Evolutionary conservation across 1,139 yeast species (phyloP).

Genomic region (Sugiyamaella novakii): DNA sequence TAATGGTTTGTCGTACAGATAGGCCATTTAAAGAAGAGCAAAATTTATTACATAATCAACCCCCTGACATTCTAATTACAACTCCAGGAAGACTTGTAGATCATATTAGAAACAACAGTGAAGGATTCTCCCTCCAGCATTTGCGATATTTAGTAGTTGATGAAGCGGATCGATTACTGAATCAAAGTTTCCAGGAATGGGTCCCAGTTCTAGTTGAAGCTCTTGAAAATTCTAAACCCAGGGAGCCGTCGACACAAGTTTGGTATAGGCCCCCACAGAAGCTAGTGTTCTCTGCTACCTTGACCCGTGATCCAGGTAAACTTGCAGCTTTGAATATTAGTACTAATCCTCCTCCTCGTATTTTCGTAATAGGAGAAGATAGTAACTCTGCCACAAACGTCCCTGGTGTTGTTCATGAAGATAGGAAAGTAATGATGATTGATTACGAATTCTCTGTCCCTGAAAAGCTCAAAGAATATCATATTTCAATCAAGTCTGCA

Average conservation of each 20-base stretch:
- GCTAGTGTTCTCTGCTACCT: conserved; percentile 87
- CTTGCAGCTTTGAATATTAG: conserved; percentile 65
- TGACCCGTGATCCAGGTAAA: conserved; percentile 91
- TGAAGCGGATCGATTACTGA: conserved; percentile 90
- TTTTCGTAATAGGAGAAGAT: conserved; percentile 60
- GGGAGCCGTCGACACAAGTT: conserved; percentile 18
- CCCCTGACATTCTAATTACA: conserved; percentile 77
- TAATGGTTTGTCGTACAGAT: conserved; percentile 55
- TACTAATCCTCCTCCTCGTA: conserved; percentile 67
- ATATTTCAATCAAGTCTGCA: conserved; percentile 36
- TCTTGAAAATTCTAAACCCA: conserved; percentile 42
- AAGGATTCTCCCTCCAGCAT: conserved; percentile 46
- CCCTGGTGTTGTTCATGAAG: conserved; percentile 29
- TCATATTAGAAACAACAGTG: conserved; percentile 54
- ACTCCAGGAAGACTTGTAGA: conserved; percentile 97
- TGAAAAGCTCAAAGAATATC: conserved; percentile 39
- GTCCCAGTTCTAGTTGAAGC: conserved; percentile 62
- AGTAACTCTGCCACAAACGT: conserved; percentile 33
- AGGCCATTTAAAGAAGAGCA: conserved; percentile 70
- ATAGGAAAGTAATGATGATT: conserved; percentile 43
- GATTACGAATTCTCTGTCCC: conserved; percentile 54
- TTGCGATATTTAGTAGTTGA: conserved; percentile 79
- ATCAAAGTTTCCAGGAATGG: conserved; percentile 96
- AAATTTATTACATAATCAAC: conserved; percentile 45
- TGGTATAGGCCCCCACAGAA: conserved; percentile 50